Percentiles rank a stretch among this genome's conserved stretches.
These are phyloP conservation scores for Toxicodendron radicans DNA, from an alignment of 345 rosid genomes.

Conservation along the genomic window DNA sequence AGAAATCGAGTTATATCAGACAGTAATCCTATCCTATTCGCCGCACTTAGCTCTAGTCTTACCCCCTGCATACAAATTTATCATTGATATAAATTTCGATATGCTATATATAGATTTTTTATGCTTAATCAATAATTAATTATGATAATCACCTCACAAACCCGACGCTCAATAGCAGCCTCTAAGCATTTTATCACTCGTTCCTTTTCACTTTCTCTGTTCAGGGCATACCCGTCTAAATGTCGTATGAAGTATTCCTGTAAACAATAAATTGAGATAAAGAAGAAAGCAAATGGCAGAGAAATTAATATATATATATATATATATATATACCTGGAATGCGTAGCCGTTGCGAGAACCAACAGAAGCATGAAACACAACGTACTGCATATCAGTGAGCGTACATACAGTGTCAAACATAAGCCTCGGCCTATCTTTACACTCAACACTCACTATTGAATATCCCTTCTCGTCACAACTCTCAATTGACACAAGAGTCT, in stretches of 20 bases:
- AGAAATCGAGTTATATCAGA: constrained; percentile 69
- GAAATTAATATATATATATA: too few relatives aligned
- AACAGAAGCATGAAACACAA: constrained; percentile 69
- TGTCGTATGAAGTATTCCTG: constrained; percentile 44
- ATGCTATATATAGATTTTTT: too few relatives aligned
- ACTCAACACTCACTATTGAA: constrained; percentile 59
- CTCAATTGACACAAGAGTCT: constrained; percentile 46
- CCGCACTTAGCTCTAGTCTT: constrained; percentile 55
- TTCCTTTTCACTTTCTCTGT: constrained; percentile 39
- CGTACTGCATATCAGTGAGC: constrained; percentile 76
- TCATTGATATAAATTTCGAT: too few relatives aligned
- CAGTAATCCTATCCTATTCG: constrained; percentile 56
- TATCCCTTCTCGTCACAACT: constrained; percentile 68
- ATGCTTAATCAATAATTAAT: too few relatives aligned
- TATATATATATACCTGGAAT: constrained; percentile 41
- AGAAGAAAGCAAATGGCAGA: background rate
- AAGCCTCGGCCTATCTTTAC: constrained; percentile 67
- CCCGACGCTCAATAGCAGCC: constrained; percentile 56
- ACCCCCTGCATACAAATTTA: constrained; percentile 42
- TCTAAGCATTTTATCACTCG: constrained; percentile 53
- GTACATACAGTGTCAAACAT: constrained; percentile 83
- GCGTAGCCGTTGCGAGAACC: constrained; percentile 47
- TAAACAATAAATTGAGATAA: too few relatives aligned
- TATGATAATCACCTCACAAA: constrained; percentile 41
- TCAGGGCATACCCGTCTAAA: constrained; percentile 33